Evolutionary conservation across 2,329 filamentous ascomycete genomes (phyloP).

Genomic region (Scedosporium apiospermum): DNA sequence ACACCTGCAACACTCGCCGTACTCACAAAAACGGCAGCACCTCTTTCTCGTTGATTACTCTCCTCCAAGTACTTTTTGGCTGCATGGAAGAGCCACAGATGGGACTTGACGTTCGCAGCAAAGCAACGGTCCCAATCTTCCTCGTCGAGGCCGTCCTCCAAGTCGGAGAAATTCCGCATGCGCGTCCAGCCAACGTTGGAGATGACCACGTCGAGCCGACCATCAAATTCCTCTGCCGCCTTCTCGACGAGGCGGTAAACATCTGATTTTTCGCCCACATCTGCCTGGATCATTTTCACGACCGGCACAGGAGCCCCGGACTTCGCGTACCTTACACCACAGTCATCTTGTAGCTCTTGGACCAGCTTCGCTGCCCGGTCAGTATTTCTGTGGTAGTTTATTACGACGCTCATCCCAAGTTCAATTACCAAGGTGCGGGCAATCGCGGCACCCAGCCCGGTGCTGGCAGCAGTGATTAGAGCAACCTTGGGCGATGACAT

Average conservation of each 20-base stretch:
- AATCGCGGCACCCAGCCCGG: slow-evolving; percentile 55
- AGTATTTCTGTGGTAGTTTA: slow-evolving; percentile 54
- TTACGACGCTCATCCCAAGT: slow-evolving; percentile 49
- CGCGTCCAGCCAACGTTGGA: slow-evolving; percentile 55
- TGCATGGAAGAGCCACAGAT: slow-evolving; percentile 37
- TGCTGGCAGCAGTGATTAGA: slow-evolving; percentile 26
- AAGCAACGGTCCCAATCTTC: slow-evolving; percentile 38
- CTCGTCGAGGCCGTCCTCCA: slow-evolving; percentile 36
- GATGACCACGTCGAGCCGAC: slow-evolving; percentile 59
- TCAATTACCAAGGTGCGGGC: slow-evolving; percentile 51
- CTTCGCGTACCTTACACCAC: slow-evolving; percentile 12
- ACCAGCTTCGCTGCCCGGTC: slow-evolving; percentile 46
- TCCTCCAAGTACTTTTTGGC: slow-evolving; percentile 33
- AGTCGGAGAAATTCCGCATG: slow-evolving; percentile 28
- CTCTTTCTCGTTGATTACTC: slow-evolving; percentile 22
- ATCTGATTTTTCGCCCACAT: slow-evolving; percentile 50
- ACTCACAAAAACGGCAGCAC: slow-evolving; percentile 13
- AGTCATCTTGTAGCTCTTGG: slow-evolving; percentile 35
- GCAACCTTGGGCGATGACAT: slow-evolving; percentile 7
- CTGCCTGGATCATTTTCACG: slow-evolving; percentile 46
- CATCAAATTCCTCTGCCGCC: slow-evolving; percentile 46
- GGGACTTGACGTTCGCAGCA: slow-evolving; percentile 40
- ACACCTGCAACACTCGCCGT: slow-evolving; percentile 4
- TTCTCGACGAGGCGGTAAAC: slow-evolving; percentile 49
- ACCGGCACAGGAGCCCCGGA: slow-evolving; percentile 19